These are phyloP conservation scores for Tricholomella constricta DNA, from an alignment of 768 basidiomycete genomes.

Conservation along the genomic window DNA sequence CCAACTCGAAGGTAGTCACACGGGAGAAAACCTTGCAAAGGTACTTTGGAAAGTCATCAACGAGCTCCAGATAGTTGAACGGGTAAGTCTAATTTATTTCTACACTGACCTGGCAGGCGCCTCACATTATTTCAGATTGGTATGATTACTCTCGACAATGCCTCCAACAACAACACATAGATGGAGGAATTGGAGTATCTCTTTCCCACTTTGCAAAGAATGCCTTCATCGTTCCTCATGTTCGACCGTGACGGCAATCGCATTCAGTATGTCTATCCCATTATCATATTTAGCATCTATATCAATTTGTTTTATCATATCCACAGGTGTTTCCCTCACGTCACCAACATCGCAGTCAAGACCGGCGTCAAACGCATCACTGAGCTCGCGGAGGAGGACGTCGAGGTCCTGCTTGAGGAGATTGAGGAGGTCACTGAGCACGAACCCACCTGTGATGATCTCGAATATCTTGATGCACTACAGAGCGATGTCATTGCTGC, in stretches of 20 bases:
- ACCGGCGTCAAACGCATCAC: slow-evolving; percentile 10
- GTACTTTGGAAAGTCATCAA: slow-evolving; percentile 11
- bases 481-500: slow-evolving; percentile 4
- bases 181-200: neutral
- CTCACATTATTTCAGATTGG: slow-evolving; percentile 14
- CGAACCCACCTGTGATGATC: neutral
- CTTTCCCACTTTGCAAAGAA: neutral
- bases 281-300: too few species aligned
- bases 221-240: neutral
- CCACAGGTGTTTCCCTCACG: slow-evolving; percentile 23
- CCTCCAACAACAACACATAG: slow-evolving; percentile 16
- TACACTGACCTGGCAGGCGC: neutral
- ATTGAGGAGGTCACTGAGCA: neutral
- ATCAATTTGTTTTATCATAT: neutral
- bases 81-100: neutral
- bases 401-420: neutral
- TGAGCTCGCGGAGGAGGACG: neutral
- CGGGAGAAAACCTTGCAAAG: slow-evolving; percentile 14
- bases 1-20: neutral
- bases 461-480: neutral
- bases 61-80: slow-evolving; percentile 4
- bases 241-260: slow-evolving; percentile 3
- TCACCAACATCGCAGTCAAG: slow-evolving; percentile 19
- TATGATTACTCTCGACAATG: slow-evolving; percentile 30
- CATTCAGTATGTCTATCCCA: slow-evolving; percentile 1